Percentiles rank a stretch among this genome's conserved stretches.
phyloP scores from a whole-genome alignment of 1,284 basidiomycete species.

The Prillingera fragicola region DNA sequence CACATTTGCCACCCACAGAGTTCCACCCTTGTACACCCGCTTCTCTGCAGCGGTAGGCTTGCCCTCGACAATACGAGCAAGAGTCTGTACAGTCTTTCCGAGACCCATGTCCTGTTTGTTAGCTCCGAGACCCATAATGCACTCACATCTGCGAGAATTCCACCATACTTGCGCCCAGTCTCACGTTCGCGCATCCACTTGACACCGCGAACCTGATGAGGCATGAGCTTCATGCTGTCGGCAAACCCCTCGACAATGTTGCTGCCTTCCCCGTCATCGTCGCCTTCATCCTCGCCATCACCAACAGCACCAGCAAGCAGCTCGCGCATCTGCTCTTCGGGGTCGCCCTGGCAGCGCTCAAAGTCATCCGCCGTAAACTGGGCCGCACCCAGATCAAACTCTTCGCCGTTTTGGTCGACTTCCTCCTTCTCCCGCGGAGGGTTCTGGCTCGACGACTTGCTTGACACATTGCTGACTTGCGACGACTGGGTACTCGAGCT shows the following conservation, averaged over 20 bases:
- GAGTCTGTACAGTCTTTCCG: slow-evolving; percentile 88
- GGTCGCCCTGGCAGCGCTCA: slow-evolving; percentile 45
- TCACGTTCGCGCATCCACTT: slow-evolving; percentile 85
- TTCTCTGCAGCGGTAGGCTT: slow-evolving; percentile 62
- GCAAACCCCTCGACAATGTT: slow-evolving; percentile 67
- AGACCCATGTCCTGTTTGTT: slow-evolving; percentile 53
- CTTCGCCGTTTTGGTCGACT: slow-evolving; percentile 29
- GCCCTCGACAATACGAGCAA: slow-evolving; percentile 75
- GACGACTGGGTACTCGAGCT: slow-evolving; percentile 1
- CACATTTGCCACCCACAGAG: slow-evolving; percentile 58
- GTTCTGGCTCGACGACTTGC: not conserved
- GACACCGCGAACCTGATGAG: slow-evolving; percentile 77
- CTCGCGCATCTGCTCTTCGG: slow-evolving; percentile 53
- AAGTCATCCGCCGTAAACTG: slow-evolving; percentile 34
- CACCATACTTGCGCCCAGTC: slow-evolving; percentile 68
- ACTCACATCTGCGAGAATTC: slow-evolving; percentile 85
- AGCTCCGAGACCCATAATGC: slow-evolving; percentile 1
- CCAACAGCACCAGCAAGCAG: slow-evolving; percentile 49
- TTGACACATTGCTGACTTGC: not conserved
- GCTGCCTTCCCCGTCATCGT: slow-evolving; percentile 55
- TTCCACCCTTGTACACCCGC: slow-evolving; percentile 59
- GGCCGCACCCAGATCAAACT: slow-evolving; percentile 36
- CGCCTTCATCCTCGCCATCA: slow-evolving; percentile 41
- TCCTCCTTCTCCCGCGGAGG: slow-evolving; percentile 6
- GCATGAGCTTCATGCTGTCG: slow-evolving; percentile 64